Conservation (phyloP, 768 basidiomycete species). For the Cystofilobasidium macerans region DNA sequence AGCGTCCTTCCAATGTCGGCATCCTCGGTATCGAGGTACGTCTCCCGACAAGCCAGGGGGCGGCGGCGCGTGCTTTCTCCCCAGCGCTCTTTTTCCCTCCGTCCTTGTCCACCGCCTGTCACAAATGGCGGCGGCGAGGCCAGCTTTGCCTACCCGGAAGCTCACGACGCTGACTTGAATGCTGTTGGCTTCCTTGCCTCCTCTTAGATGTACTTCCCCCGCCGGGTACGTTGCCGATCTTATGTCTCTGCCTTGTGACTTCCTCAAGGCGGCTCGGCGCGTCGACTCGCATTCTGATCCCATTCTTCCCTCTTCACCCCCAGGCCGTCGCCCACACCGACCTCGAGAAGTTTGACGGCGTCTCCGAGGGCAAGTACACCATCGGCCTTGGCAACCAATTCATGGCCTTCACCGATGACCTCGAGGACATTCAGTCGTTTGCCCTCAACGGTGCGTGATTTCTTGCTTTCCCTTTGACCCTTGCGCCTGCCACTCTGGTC, state of each 20-base stretch:
- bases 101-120: neutral
- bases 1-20: constrained; percentile 82
- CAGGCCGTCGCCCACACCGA: constrained; percentile 93
- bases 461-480: neutral
- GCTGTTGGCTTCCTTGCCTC: neutral
- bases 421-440: constrained; percentile 98
- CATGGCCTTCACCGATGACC: constrained; percentile 98
- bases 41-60: no score
- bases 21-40: constrained; percentile 46
- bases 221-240: constrained; percentile 51
- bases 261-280: neutral
- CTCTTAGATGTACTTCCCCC: constrained; percentile 81
- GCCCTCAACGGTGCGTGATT: constrained; percentile 62
- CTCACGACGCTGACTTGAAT: neutral
- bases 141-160: no score
- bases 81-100: neutral
- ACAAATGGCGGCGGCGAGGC: neutral
- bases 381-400: constrained; percentile 94
- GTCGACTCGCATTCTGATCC: neutral
- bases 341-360: constrained; percentile 87
- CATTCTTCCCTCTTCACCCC: neutral
- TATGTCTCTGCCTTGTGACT: neutral
- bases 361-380: constrained; percentile 93
- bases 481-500: no score
- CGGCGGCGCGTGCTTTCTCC: neutral